Percentiles rank a stretch among this genome's conserved stretches.
phyloP scores from a whole-genome alignment of 2,329 filamentous ascomycete genomes.

The Pseudocercospora pini-densiflorae region DNA sequence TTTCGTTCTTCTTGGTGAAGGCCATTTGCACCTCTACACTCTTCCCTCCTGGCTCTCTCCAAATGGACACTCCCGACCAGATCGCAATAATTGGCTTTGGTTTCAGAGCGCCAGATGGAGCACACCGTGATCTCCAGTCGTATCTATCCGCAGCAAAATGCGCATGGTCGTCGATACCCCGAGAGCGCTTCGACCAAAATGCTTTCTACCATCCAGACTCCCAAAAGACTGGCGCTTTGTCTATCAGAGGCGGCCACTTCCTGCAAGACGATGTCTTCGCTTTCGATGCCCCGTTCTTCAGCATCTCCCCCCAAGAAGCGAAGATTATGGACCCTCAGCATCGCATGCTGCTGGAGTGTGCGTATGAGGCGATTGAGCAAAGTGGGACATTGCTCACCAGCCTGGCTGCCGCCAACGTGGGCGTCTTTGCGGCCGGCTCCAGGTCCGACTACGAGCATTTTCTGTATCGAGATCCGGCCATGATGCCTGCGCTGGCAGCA shows the following conservation, averaged over 20 bases:
- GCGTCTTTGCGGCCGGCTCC: slow-evolving; percentile 21
- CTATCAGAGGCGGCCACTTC: slow-evolving; percentile 10
- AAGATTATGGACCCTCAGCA: slow-evolving; percentile 19
- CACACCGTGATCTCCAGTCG: background rate
- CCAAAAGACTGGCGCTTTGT: slow-evolving; percentile 5
- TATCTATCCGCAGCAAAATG: background rate
- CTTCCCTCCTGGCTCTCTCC: too few species aligned
- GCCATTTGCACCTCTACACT: too few species aligned
- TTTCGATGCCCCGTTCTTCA: slow-evolving; percentile 19
- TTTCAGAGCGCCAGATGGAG: slow-evolving; percentile 4
- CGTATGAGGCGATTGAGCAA: slow-evolving; percentile 11
- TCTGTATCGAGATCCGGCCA: too few species aligned
- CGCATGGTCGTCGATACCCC: slow-evolving; percentile 20
- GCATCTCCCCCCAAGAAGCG: slow-evolving; percentile 11
- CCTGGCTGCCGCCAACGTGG: slow-evolving; percentile 15
- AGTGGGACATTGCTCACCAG: slow-evolving; percentile 48
- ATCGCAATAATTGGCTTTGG: slow-evolving; percentile 3
- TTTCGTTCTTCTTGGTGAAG: too few species aligned
- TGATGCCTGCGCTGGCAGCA: too few species aligned
- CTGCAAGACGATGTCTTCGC: slow-evolving; percentile 10
- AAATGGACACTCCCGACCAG: too few species aligned
- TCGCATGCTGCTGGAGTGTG: slow-evolving; percentile 15
- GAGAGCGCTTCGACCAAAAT: slow-evolving; percentile 28
- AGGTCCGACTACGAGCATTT: too few species aligned
- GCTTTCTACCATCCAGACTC: slow-evolving; percentile 26